These are phyloP conservation scores for Juglanconis oblonga DNA, from an alignment of 2,329 filamentous ascomycete genomes.

Conservation along the genomic window DNA sequence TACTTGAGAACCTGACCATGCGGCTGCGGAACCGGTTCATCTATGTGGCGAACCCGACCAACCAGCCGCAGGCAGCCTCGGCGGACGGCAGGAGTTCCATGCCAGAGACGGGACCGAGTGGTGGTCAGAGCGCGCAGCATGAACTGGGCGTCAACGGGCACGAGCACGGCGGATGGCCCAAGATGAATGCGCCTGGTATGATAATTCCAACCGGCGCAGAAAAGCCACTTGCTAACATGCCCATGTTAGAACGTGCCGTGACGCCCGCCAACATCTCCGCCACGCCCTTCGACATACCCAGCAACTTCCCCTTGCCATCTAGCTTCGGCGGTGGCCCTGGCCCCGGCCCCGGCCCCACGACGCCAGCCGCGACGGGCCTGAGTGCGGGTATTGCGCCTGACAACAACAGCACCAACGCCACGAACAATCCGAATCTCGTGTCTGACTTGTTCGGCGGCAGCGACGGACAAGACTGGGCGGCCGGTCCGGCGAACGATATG, in stretches of 20 bases:
- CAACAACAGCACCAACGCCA: constrained; percentile 24
- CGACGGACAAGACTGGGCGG: constrained; percentile 47
- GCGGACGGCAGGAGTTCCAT: constrained; percentile 41
- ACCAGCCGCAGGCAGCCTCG: constrained; percentile 30
- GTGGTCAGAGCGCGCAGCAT: constrained; percentile 17
- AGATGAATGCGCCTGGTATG: constrained; percentile 13
- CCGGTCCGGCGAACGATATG: constrained; percentile 56
- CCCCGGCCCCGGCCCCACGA: constrained; percentile 44
- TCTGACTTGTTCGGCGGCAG: constrained; percentile 37
- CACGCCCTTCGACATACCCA: constrained; percentile 59
- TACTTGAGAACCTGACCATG: constrained; percentile 75
- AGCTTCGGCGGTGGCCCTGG: constrained; percentile 32
- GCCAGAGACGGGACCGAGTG: constrained; percentile 21
- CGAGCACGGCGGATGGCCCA: constrained; percentile 20
- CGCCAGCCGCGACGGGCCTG: constrained; percentile 37
- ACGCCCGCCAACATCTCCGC: constrained; percentile 57
- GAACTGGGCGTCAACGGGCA: constrained; percentile 8
- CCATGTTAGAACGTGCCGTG: constrained; percentile 34
- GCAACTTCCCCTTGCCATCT: constrained; percentile 52
- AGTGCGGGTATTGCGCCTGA: constrained; percentile 28
- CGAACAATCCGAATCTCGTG: constrained; percentile 21
- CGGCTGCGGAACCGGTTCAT: constrained; percentile 73
- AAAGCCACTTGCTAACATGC: neutral
- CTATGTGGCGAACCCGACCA: constrained; percentile 50
- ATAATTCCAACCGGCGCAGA: too few relatives aligned